Percentiles rank a stretch among this genome's conserved stretches.
Evolutionary conservation across 495 filamentous ascomycete genomes (phyloP).

Genomic region (Aspergillus asperescens): DNA sequence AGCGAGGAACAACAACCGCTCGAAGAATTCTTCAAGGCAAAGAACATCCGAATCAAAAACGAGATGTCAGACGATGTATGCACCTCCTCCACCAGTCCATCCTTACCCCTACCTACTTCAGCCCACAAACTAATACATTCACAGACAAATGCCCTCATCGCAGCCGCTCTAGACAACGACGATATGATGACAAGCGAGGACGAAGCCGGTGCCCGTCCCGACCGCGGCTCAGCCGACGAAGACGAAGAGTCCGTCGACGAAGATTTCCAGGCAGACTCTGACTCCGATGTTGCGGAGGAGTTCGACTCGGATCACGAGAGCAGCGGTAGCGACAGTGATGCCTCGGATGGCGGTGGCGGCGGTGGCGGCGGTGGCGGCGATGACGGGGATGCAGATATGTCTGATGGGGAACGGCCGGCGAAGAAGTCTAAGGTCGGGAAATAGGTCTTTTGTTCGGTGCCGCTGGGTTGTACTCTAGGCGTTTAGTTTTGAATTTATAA

Average conservation of each 20-base stretch:
- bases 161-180: conserved; percentile 72
- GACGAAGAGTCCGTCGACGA: conserved; percentile 93
- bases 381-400: conserved; percentile 39
- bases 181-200: conserved; percentile 81
- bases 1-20: conserved; percentile 92
- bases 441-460: no score
- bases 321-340: conserved; percentile 64
- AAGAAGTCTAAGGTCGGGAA: conserved; percentile 60
- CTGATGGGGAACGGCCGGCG: conserved; percentile 52
- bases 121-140: background rate
- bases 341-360: conserved; percentile 45
- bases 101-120: background rate
- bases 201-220: conserved; percentile 57
- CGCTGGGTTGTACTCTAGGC: background rate
- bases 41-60: conserved; percentile 92
- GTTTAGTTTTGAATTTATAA: background rate
- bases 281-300: conserved; percentile 95
- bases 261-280: conserved; percentile 86
- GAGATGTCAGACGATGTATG: conserved; percentile 74
- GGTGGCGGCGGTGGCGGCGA: conserved; percentile 36
- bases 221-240: conserved; percentile 89
- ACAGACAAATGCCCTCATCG: conserved; percentile 56
- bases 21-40: conserved; percentile 91
- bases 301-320: conserved; percentile 89
- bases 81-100: no score